Conservation (phyloP, 2,329 filamentous ascomycete species). For the Neurospora crassa region DNA sequence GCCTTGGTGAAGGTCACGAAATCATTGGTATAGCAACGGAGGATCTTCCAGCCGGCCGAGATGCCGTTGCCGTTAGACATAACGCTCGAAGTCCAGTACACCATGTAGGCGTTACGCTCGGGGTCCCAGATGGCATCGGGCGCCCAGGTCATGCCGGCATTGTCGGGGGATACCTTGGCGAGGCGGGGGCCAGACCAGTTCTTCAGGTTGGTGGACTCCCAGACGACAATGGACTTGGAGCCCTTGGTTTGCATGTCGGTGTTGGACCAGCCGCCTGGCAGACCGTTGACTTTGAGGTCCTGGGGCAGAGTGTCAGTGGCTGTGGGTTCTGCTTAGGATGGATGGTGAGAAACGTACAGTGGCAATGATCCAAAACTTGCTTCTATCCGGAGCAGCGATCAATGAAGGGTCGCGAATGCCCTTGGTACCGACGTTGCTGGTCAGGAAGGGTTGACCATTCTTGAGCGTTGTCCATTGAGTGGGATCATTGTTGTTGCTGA, state of each 20-base stretch:
- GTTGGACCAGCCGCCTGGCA: slow-evolving; percentile 33
- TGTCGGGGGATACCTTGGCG: slow-evolving; percentile 33
- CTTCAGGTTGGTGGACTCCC: slow-evolving; percentile 40
- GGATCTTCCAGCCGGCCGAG: slow-evolving; percentile 4
- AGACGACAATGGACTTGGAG: slow-evolving; percentile 36
- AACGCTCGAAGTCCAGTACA: slow-evolving; percentile 33
- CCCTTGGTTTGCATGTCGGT: slow-evolving; percentile 36
- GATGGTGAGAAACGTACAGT: slow-evolving; percentile 39
- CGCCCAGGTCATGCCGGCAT: slow-evolving; percentile 44
- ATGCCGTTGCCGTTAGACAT: not conserved
- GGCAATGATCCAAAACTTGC: slow-evolving; percentile 41
- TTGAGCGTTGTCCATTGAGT: slow-evolving; percentile 40
- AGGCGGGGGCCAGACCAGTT: slow-evolving; percentile 41
- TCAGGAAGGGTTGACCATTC: slow-evolving; percentile 33
- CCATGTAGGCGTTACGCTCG: slow-evolving; percentile 19
- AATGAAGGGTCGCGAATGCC: slow-evolving; percentile 44
- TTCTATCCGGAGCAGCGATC: slow-evolving; percentile 39
- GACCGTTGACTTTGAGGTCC: slow-evolving; percentile 33
- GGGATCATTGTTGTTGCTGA: slow-evolving; percentile 42
- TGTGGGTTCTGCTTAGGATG: not conserved
- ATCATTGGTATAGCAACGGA: slow-evolving; percentile 9
- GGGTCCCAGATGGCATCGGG: slow-evolving; percentile 42
- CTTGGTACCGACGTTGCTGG: slow-evolving; percentile 35
- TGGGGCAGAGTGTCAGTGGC: not conserved
- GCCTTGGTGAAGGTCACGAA: slow-evolving; percentile 10